Evolutionary conservation across 2,329 filamentous ascomycete species (phyloP).

Genomic region (Phyllosticta paracitricarpa): DNA sequence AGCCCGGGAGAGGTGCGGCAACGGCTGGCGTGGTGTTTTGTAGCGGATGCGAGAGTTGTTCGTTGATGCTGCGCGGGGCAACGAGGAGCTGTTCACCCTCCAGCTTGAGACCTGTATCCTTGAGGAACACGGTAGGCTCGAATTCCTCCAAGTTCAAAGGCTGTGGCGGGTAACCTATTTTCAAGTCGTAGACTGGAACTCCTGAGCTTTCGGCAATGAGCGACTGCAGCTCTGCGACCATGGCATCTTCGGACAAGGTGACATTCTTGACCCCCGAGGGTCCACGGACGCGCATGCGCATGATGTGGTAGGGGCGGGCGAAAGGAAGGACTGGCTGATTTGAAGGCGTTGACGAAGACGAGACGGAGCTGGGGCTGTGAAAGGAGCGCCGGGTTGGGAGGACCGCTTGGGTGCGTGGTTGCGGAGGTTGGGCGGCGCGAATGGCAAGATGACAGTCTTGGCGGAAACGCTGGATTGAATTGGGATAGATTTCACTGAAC

Average conservation of each 20-base stretch:
- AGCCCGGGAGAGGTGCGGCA: constrained; percentile 17
- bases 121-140: constrained; percentile 40
- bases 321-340: background rate
- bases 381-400: background rate
- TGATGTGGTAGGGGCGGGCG: constrained; percentile 31
- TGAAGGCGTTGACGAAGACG: background rate
- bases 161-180: constrained; percentile 75
- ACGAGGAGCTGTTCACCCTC: constrained; percentile 63
- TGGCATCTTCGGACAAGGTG: constrained; percentile 57
- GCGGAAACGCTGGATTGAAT: no score
- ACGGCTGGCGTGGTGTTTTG: constrained; percentile 14
- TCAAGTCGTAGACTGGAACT: constrained; percentile 60
- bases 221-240: constrained; percentile 50
- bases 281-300: constrained; percentile 67
- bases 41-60: constrained; percentile 15
- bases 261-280: constrained; percentile 64
- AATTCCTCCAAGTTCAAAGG: constrained; percentile 51
- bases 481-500: no score
- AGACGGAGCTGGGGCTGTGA: no score
- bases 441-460: background rate
- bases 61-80: constrained; percentile 34
- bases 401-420: no score
- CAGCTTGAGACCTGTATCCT: constrained; percentile 50
- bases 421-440: background rate
- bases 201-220: constrained; percentile 55